A percentile compares a stretch with the other conserved stretches of the same genome.
These are phyloP conservation scores for Knufia fluminis DNA, from an alignment of 2,329 filamentous ascomycete genomes.

Conservation along the genomic window DNA sequence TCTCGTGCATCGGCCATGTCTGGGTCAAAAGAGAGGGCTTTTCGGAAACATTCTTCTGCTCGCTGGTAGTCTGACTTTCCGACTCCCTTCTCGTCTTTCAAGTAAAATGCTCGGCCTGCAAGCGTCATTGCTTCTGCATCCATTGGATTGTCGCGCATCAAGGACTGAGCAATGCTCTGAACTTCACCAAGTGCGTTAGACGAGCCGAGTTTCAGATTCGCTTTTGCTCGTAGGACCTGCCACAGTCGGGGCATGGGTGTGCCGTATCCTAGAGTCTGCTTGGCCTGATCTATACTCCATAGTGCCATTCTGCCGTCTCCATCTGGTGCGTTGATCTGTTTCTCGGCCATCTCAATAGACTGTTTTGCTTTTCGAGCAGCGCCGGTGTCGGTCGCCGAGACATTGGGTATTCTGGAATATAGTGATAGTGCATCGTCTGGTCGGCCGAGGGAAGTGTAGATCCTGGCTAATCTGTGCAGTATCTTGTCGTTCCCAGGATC, in stretches of 20 bases:
- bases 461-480: constrained; percentile 74
- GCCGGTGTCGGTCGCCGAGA: constrained; percentile 75
- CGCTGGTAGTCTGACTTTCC: constrained; percentile 50
- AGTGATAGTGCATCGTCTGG: constrained; percentile 79
- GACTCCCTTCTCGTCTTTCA: constrained; percentile 70
- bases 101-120: constrained; percentile 77
- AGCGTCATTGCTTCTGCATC: constrained; percentile 91
- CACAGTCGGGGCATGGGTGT: constrained; percentile 81
- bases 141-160: constrained; percentile 77
- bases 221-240: constrained; percentile 85
- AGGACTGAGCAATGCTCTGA: constrained; percentile 79
- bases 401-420: constrained; percentile 63
- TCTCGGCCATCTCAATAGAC: constrained; percentile 70
- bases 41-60: constrained; percentile 82
- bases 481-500: constrained; percentile 84
- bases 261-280: constrained; percentile 64
- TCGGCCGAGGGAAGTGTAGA: constrained; percentile 78
- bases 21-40: constrained; percentile 81
- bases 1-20: constrained; percentile 84
- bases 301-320: constrained; percentile 77
- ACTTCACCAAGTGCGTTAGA: constrained; percentile 83
- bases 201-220: constrained; percentile 85
- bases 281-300: constrained; percentile 83
- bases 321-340: constrained; percentile 63
- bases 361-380: constrained; percentile 61